Conservation (phyloP, 352 stramenopile genomes). For the Globisporangium nagaii region DNA sequence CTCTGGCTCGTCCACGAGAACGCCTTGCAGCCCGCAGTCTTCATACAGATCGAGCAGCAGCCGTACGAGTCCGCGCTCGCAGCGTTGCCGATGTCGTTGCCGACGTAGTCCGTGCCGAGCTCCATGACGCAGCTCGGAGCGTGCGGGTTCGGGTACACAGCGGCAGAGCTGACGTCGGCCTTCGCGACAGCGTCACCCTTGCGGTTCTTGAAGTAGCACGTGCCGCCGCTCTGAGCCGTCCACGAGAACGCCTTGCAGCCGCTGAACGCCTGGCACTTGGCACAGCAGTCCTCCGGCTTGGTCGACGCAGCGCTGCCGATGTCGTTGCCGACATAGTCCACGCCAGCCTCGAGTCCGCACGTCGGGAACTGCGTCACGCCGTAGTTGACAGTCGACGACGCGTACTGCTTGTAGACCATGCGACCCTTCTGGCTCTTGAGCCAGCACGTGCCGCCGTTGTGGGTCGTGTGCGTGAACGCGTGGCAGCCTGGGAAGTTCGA, state of each 20-base stretch:
- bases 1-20: slow-evolving; percentile 3
- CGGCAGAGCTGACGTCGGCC: slow-evolving; percentile 7
- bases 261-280: no score
- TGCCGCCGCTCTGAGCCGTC: not conserved
- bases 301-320: slow-evolving; percentile 8
- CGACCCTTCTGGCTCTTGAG: slow-evolving; percentile 26
- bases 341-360: no score
- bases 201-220: slow-evolving; percentile 7
- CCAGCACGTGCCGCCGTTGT: slow-evolving; percentile 50
- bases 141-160: no score
- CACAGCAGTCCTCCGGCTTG: slow-evolving; percentile 20
- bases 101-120: slow-evolving; percentile 31
- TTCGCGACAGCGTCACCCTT: slow-evolving; percentile 28
- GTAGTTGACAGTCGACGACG: no score
- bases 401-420: slow-evolving; percentile 10
- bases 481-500: not conserved
- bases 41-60: no score
- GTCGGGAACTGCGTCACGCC: no score
- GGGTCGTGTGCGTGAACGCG: not conserved
- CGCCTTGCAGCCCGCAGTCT: slow-evolving; percentile 1
- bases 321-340: slow-evolving; percentile 36
- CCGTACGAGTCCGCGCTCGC: slow-evolving; percentile 1
- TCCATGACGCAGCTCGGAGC: no score
- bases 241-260: slow-evolving; percentile 3
- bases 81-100: slow-evolving; percentile 24